phyloP scores from a whole-genome alignment of 805 yeast species.

The Sugiyamaella qingdaonensis region DNA sequence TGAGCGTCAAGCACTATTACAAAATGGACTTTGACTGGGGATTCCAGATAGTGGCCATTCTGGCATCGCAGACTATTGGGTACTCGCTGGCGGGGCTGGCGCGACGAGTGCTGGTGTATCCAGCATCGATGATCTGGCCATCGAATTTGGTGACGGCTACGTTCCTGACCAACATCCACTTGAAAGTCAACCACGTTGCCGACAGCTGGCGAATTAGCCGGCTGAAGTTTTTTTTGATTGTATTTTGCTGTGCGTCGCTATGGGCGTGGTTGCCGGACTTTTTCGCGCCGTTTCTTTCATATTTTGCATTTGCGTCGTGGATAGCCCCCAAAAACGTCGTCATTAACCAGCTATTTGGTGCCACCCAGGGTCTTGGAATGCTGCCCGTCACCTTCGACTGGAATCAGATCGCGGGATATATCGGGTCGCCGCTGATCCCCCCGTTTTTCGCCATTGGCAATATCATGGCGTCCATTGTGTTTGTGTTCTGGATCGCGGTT shows the following conservation, averaged over 20 bases:
- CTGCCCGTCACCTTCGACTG: slow-evolving; percentile 68
- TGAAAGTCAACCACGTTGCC: slow-evolving; percentile 47
- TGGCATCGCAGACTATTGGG: slow-evolving; percentile 62
- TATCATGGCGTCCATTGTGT: slow-evolving; percentile 44
- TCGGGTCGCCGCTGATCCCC: slow-evolving; percentile 62
- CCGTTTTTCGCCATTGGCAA: slow-evolving; percentile 47
- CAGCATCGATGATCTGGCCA: slow-evolving; percentile 72
- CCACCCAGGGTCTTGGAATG: slow-evolving; percentile 56
- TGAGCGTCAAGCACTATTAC: slow-evolving; percentile 50
- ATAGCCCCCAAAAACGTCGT: slow-evolving; percentile 53
- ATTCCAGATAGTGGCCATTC: slow-evolving; percentile 47
- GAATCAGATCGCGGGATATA: slow-evolving; percentile 53
- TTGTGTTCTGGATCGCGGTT: slow-evolving; percentile 49
- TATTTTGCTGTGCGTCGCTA: slow-evolving; percentile 39
- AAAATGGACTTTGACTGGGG: slow-evolving; percentile 46
- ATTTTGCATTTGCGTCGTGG: slow-evolving; percentile 62
- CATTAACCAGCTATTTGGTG: slow-evolving; percentile 65
- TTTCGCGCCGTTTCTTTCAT: slow-evolving; percentile 53
- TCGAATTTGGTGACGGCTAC: slow-evolving; percentile 56
- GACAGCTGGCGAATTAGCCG: slow-evolving; percentile 60
- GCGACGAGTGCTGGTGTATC: slow-evolving; percentile 55
- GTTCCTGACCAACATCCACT: slow-evolving; percentile 49
- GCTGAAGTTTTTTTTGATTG: slow-evolving; percentile 44
- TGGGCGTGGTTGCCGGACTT: slow-evolving; percentile 63
- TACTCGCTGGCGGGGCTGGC: slow-evolving; percentile 63